Conservation (phyloP, 768 basidiomycete species). For the Sporobolomyces pararoseus region DNA sequence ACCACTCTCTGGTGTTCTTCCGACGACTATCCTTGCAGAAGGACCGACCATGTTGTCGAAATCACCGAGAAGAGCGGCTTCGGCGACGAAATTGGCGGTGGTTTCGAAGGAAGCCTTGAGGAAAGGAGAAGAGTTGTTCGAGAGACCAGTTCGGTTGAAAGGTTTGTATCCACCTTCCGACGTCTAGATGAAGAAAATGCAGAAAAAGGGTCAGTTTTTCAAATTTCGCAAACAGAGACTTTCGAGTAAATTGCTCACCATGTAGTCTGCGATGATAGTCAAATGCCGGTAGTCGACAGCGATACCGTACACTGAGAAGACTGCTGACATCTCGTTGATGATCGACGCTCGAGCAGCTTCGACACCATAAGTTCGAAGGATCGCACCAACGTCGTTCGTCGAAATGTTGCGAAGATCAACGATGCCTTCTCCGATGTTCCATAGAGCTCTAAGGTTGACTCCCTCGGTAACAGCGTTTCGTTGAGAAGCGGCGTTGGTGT, state of each 20-base stretch:
- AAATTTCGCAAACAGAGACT: background rate
- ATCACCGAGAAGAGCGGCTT: conserved; percentile 90
- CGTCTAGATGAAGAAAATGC: conserved; percentile 60
- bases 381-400: conserved; percentile 92
- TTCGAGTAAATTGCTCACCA: conserved; percentile 61
- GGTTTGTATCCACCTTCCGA: conserved; percentile 97
- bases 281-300: conserved; percentile 90
- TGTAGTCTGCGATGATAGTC: conserved; percentile 96
- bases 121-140: conserved; percentile 86
- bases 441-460: conserved; percentile 84
- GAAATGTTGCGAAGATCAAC: conserved; percentile 76
- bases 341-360: conserved; percentile 92
- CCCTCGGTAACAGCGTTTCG: conserved; percentile 80
- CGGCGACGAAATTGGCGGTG: conserved; percentile 84
- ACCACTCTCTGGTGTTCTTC: conserved; percentile 81
- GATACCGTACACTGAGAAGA: conserved; percentile 93
- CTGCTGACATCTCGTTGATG: conserved; percentile 80
- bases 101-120: conserved; percentile 98
- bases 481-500: conserved; percentile 52
- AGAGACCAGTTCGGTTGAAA: conserved; percentile 93
- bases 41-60: conserved; percentile 80
- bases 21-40: conserved; percentile 85
- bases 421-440: conserved; percentile 58
- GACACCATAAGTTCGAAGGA: conserved; percentile 87
- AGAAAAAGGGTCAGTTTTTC: conserved; percentile 8